These are phyloP conservation scores for Tuber umbilicatum DNA, from an alignment of 495 filamentous ascomycete genomes.

Conservation along the genomic window DNA sequence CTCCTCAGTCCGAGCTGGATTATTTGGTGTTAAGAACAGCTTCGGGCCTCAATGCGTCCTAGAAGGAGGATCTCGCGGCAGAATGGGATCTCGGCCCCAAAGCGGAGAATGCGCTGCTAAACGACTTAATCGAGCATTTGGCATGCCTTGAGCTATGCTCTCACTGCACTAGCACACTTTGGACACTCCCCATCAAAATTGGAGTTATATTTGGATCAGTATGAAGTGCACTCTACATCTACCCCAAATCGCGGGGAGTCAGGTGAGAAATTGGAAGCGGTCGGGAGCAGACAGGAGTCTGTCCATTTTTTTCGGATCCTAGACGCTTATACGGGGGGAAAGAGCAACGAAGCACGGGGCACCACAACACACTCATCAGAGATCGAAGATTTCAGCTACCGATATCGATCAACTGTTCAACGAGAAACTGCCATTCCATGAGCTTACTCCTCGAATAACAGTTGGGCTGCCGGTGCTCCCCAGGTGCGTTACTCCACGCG, in stretches of 20 bases:
- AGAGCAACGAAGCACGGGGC: neutral
- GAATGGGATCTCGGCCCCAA: neutral
- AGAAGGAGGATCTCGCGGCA: neutral
- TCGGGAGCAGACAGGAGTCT: neutral
- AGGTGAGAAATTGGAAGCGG: neutral
- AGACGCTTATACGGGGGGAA: neutral
- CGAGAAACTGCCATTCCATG: neutral
- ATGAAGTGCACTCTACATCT: neutral
- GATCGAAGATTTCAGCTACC: neutral
- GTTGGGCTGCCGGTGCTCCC: neutral
- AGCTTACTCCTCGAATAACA: neutral
- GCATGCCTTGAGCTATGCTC: neutral
- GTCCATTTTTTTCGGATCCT: neutral
- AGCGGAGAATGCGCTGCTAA: neutral
- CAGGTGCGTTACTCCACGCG: neutral
- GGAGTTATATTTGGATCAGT: neutral
- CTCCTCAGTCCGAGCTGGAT: neutral
- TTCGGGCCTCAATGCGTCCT: neutral
- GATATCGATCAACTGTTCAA: constrained; percentile 2
- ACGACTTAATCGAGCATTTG: neutral
- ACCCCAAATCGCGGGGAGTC: neutral
- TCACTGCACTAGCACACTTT: neutral
- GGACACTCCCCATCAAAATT: neutral
- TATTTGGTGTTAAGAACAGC: neutral
- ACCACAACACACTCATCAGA: neutral